phyloP scores from a whole-genome alignment of 1,284 basidiomycete species.

The Ustilago hordei region DNA sequence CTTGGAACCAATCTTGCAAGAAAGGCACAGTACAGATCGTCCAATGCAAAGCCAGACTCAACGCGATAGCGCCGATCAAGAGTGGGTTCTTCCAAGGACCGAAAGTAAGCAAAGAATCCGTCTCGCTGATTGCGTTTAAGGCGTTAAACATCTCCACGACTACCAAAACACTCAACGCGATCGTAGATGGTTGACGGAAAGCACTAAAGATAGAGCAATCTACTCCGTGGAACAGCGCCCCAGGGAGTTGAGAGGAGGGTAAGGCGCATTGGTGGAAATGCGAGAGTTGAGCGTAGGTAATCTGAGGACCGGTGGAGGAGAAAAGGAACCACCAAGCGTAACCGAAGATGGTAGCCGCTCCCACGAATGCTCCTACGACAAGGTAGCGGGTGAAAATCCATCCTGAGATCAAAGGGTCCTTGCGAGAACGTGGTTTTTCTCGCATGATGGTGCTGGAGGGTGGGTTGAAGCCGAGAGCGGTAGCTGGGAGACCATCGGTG shows the following conservation, averaged over 20 bases:
- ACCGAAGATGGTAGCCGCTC: constrained; percentile 92
- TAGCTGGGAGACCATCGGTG: constrained; percentile 89
- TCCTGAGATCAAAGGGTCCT: constrained; percentile 87
- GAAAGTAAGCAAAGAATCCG: constrained; percentile 87
- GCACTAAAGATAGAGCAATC: constrained; percentile 93
- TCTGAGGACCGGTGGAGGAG: constrained; percentile 89
- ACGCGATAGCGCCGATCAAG: constrained; percentile 76
- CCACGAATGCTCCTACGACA: constrained; percentile 92
- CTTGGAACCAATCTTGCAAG: constrained; percentile 76
- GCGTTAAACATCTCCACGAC: constrained; percentile 99
- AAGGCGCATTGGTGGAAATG: constrained; percentile 75
- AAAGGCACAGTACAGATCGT: constrained; percentile 82
- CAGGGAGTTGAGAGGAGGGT: constrained; percentile 3
- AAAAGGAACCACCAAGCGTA: constrained; percentile 99
- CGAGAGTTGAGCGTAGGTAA: constrained; percentile 90
- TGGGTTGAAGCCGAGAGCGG: constrained; percentile 98
- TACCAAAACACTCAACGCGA: constrained; percentile 92
- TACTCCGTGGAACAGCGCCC: constrained; percentile 81
- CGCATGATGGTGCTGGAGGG: constrained; percentile 92
- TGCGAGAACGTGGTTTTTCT: constrained; percentile 85
- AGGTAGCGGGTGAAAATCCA: constrained; percentile 98
- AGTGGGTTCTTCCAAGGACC: constrained; percentile 94
- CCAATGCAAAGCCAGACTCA: constrained; percentile 92
- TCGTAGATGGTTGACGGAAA: constrained; percentile 85
- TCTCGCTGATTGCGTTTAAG: constrained; percentile 98